A percentile compares a stretch with the other conserved stretches of the same genome.
Conservation (phyloP, 2,329 filamentous ascomycete species). For the Xylaria polymorpha region DNA sequence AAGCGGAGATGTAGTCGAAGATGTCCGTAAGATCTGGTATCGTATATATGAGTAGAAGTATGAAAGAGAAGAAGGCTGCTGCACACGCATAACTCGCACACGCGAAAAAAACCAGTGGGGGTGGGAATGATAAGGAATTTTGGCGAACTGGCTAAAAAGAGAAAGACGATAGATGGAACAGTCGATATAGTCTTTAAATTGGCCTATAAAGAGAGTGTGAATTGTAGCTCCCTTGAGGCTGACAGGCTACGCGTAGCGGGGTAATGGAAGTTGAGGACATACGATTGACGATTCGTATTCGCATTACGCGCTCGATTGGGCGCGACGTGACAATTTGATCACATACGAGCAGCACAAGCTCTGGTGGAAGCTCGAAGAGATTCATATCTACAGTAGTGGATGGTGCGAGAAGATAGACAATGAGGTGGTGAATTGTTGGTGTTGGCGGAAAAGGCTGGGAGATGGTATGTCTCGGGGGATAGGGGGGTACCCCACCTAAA, state of each 20-base stretch:
- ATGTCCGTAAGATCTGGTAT: background rate
- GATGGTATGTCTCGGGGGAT: too few species aligned
- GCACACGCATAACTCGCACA: background rate
- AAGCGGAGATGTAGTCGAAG: conserved; percentile 3
- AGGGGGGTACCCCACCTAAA: too few species aligned
- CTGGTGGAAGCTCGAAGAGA: conserved; percentile 28
- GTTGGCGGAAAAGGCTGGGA: too few species aligned
- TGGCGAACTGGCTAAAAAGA: background rate
- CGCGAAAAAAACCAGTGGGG: background rate
- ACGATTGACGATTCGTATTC: conserved; percentile 34
- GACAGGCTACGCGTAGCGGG: background rate
- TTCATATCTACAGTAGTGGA: conserved; percentile 13
- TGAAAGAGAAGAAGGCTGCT: background rate
- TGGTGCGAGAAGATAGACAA: too few species aligned
- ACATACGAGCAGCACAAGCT: conserved; percentile 32
- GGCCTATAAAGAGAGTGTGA: conserved; percentile 5
- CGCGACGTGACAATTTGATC: conserved; percentile 26
- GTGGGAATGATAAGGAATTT: background rate
- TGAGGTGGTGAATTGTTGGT: too few species aligned
- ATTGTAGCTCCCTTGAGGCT: background rate
- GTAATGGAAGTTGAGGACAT: conserved; percentile 6
- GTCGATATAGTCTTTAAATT: conserved; percentile 24
- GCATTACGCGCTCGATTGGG: conserved; percentile 21
- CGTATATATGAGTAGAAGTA: conserved; percentile 4
- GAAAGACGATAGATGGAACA: conserved; percentile 5